These are phyloP conservation scores for Kuraishia piskuri DNA, from an alignment of 805 yeast genomes.

Conservation along the genomic window DNA sequence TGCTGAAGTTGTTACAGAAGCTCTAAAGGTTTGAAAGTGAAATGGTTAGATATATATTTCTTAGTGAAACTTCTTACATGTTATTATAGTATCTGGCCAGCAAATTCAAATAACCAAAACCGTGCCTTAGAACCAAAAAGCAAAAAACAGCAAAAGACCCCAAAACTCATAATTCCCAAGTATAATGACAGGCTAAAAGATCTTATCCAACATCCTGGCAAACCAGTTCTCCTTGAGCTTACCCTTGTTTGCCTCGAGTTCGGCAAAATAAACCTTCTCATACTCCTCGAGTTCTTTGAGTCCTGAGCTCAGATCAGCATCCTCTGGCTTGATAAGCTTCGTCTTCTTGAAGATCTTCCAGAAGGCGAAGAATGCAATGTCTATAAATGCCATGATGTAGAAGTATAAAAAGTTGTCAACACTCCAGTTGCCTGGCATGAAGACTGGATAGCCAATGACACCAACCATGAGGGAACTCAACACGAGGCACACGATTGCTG, in stretches of 20 bases:
- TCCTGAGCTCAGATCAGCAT: conserved; percentile 47
- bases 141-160: neutral
- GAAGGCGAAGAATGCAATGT: conserved; percentile 32
- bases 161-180: no score
- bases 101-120: neutral
- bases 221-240: neutral
- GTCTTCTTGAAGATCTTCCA: conserved; percentile 49
- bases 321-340: conserved; percentile 32
- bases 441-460: conserved; percentile 63
- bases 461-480: conserved; percentile 32
- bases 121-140: neutral
- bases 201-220: neutral
- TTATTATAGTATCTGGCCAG: neutral
- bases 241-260: neutral
- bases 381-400: conserved; percentile 64
- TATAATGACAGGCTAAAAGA: neutral
- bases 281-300: conserved; percentile 52
- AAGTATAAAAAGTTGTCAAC: conserved; percentile 55
- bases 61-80: no score
- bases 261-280: conserved; percentile 23
- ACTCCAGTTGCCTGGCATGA: conserved; percentile 42
- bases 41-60: no score
- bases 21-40: conserved; percentile 14
- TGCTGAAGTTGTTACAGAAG: conserved; percentile 16
- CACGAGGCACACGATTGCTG: conserved; percentile 35